phyloP scores from a whole-genome alignment of 768 basidiomycete species.

The Sporobolomyces pararoseus region DNA sequence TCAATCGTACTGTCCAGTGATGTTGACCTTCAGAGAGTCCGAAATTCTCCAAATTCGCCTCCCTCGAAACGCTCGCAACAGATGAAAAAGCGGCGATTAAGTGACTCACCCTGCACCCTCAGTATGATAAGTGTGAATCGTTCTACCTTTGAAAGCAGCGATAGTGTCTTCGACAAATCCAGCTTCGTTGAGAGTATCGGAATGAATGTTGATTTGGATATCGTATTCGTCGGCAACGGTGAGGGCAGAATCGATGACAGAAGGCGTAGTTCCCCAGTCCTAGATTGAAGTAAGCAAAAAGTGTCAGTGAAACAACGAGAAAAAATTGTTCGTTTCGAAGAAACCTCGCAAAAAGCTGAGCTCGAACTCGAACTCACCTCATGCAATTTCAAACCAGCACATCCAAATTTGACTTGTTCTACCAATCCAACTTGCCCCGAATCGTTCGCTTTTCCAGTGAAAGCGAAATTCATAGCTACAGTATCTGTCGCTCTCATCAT shows the following conservation, averaged over 20 bases:
- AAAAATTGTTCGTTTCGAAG: not conserved
- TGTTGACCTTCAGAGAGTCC: too few relatives aligned
- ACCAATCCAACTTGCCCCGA: slow-evolving; percentile 67
- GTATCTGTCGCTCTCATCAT: slow-evolving; percentile 90
- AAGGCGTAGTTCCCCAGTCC: slow-evolving; percentile 92
- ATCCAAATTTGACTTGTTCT: slow-evolving; percentile 78
- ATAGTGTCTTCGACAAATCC: slow-evolving; percentile 95
- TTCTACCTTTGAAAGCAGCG: slow-evolving; percentile 77
- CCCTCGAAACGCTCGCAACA: too few relatives aligned
- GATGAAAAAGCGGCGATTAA: too few relatives aligned
- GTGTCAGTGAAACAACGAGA: too few relatives aligned
- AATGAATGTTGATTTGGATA: slow-evolving; percentile 95
- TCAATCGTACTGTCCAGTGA: too few relatives aligned
- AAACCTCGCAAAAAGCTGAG: not conserved
- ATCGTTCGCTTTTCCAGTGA: slow-evolving; percentile 97
- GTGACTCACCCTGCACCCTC: slow-evolving; percentile 49
- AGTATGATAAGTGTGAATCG: slow-evolving; percentile 95
- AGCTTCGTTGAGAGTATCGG: slow-evolving; percentile 94
- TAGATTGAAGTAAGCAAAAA: slow-evolving; percentile 1
- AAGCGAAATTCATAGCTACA: slow-evolving; percentile 83
- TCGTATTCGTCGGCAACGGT: slow-evolving; percentile 85
- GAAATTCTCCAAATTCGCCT: too few relatives aligned
- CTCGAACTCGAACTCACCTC: too few relatives aligned
- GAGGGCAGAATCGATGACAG: slow-evolving; percentile 69
- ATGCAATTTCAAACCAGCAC: slow-evolving; percentile 85